Percentiles rank a stretch among this genome's conserved stretches.
Conservation (phyloP, 768 basidiomycete genomes). For the Pholiota conissans region DNA sequence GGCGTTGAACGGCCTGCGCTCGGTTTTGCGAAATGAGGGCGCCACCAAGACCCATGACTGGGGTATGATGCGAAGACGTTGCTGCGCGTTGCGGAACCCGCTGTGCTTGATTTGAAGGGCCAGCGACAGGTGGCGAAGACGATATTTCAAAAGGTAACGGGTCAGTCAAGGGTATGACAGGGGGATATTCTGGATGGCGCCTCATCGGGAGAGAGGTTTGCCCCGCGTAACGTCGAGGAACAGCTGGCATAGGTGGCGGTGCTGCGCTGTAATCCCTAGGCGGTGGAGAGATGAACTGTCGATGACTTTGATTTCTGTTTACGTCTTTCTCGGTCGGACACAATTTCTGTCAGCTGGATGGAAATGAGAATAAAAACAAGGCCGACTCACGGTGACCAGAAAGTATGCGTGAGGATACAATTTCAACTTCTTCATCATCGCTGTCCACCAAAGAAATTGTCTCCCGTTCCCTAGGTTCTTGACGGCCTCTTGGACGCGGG, state of each 20-base stretch:
- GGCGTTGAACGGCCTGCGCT: constrained; percentile 8
- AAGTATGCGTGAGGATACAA: constrained; percentile 12
- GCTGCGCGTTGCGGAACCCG: constrained; percentile 30
- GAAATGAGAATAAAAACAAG: neutral
- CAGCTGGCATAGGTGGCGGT: constrained; percentile 51
- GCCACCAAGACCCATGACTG: constrained; percentile 30
- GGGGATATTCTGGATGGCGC: constrained; percentile 31
- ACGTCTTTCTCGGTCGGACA: constrained; percentile 7
- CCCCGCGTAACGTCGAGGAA: constrained; percentile 37
- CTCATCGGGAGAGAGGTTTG: constrained; percentile 39
- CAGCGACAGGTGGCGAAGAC: constrained; percentile 22
- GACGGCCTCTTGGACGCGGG: constrained; percentile 13
- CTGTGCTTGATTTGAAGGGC: constrained; percentile 21
- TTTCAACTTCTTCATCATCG: constrained; percentile 34
- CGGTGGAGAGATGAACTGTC: constrained; percentile 39
- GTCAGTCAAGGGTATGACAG: constrained; percentile 48
- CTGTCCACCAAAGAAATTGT: constrained; percentile 37
- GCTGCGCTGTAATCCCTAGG: constrained; percentile 37
- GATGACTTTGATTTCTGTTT: constrained; percentile 13
- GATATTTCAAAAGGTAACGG: constrained; percentile 54
- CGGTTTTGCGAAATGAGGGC: constrained; percentile 16
- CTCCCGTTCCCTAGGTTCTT: constrained; percentile 20
- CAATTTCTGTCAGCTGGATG: neutral
- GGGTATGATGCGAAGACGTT: constrained; percentile 54
- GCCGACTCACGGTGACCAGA: constrained; percentile 14